A percentile compares a stretch with the other conserved stretches of the same genome.
Conservation (phyloP, 164 flowering plant genomes). For the Vitis amurensis region DNA sequence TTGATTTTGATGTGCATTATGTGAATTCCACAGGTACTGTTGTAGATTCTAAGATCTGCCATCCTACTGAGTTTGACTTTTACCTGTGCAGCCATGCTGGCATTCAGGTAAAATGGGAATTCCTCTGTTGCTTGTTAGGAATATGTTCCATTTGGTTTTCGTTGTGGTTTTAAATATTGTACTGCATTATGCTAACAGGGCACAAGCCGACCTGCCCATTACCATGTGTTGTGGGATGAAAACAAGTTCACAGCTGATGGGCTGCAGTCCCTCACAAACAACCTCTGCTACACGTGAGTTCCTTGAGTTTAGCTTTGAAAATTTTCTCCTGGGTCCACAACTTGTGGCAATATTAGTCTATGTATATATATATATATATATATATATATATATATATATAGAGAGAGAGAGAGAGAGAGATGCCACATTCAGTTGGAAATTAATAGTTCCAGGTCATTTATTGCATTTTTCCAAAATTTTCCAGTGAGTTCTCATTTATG, state of each 20-base stretch:
- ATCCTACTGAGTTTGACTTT: constrained; percentile 81
- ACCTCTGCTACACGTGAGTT: constrained; percentile 72
- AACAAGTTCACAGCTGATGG: constrained; percentile 77
- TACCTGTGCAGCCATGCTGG: constrained; percentile 83
- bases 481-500: too few species aligned
- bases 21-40: constrained; percentile 54
- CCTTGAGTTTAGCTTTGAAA: background rate
- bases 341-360: too few species aligned
- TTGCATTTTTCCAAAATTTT: too few species aligned
- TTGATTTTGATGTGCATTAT: too few species aligned
- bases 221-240: constrained; percentile 78
- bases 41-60: constrained; percentile 79
- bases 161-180: background rate
- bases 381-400: too few species aligned
- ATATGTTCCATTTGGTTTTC: background rate
- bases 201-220: constrained; percentile 72
- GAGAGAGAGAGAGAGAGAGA: too few species aligned
- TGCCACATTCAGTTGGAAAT: too few species aligned
- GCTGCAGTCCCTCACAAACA: constrained; percentile 65
- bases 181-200: constrained; percentile 36
- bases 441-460: too few species aligned
- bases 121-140: background rate
- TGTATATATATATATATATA: too few species aligned
- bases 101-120: constrained; percentile 42
- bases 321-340: too few species aligned